phyloP scores from a whole-genome alignment of 202 grass and related monocot genomes.

The Digitaria exilis region DNA sequence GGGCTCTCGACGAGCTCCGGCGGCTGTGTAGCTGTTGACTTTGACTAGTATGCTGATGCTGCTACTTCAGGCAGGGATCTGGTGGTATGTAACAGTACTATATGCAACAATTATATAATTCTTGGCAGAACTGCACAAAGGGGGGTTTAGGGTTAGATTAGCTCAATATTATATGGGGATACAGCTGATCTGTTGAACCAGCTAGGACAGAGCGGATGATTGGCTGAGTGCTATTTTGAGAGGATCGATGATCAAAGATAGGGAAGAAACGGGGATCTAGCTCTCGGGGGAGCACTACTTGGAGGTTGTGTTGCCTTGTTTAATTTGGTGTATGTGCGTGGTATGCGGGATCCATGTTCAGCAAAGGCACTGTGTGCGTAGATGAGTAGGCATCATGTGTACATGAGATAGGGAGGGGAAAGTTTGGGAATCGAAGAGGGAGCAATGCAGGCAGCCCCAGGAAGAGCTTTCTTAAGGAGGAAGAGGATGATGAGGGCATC shows the following conservation, averaged over 20 bases:
- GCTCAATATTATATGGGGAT: slow-evolving; percentile 42
- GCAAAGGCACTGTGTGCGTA: slow-evolving; percentile 25
- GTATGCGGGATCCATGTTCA: too few relatives aligned
- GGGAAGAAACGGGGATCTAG: slow-evolving; percentile 10
- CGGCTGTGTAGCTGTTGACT: slow-evolving; percentile 50
- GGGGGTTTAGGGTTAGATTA: slow-evolving; percentile 34
- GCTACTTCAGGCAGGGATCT: slow-evolving; percentile 41
- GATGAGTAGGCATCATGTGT: slow-evolving; percentile 25
- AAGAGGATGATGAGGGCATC: slow-evolving; percentile 39
- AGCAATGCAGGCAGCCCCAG: slow-evolving; percentile 36
- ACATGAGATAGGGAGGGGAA: slow-evolving; percentile 35
- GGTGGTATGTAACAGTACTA: slow-evolving; percentile 28
- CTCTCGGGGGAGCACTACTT: not conserved
- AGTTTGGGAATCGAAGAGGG: slow-evolving; percentile 36
- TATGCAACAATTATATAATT: slow-evolving; percentile 35
- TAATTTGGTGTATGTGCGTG: slow-evolving; percentile 23
- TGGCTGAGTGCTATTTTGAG: slow-evolving; percentile 8
- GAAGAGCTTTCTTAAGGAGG: slow-evolving; percentile 55
- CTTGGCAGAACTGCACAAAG: too few relatives aligned
- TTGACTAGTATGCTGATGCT: slow-evolving; percentile 54
- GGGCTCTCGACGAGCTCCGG: slow-evolving; percentile 25
- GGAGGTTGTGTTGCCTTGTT: slow-evolving; percentile 25
- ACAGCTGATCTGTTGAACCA: slow-evolving; percentile 27
- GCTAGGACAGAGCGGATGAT: not conserved
- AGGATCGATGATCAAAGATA: slow-evolving; percentile 30